Evolutionary conservation across 495 filamentous ascomycete species (phyloP), one percentile per base, ranked within the genome.

Genomic region (Hypomontagnella monticulosa): DNA sequence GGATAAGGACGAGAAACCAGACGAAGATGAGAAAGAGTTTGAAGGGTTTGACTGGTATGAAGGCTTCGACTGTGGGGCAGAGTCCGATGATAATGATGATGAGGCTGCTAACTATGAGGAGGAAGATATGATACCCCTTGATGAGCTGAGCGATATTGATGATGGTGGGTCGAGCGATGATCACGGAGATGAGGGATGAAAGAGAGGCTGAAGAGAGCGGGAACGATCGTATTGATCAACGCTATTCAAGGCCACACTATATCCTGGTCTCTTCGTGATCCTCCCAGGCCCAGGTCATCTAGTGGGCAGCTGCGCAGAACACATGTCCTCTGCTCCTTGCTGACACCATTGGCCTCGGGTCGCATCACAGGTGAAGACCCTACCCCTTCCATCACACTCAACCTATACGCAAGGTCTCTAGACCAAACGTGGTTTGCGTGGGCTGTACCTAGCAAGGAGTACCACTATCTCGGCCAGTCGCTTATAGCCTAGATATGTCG

Each of bases 111-210:
- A 65, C 43, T 77, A 78, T 19, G 80, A 81, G 32, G 76, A 71
- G 20, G 80, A 79, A 9, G 81, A 83, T 61, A 79, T 85, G 76
- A 81, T 77, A 75, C 79, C 82, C 75, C 75, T 84, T 34, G 81
- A 78, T 43, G 81, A 79, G 46, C 75, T 81, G 38, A 80, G 80
- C 56, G 81, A 83, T 52, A 80, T 80, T 40, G 79, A 80, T 15
- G 80, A 81, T 7, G 78, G 77, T 30, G 75, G 74, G 14, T 77
- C 71, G 14, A 63, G 57, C 30, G 72, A 73, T 16, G 76, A 64
- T n/a, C 74, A 57, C 33, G 73, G 75, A 50, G 73, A 75, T 16
- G 63, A 70, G 15, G 65, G 60, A 60, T 71, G 63, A 71, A 53
- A 11, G 27, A n/a, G 51, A n/a, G 38, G 8, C 19, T 51, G 42